Evolutionary conservation across 257 asterid genomes (phyloP).

Genomic region (Solanum ossicruentum): DNA sequence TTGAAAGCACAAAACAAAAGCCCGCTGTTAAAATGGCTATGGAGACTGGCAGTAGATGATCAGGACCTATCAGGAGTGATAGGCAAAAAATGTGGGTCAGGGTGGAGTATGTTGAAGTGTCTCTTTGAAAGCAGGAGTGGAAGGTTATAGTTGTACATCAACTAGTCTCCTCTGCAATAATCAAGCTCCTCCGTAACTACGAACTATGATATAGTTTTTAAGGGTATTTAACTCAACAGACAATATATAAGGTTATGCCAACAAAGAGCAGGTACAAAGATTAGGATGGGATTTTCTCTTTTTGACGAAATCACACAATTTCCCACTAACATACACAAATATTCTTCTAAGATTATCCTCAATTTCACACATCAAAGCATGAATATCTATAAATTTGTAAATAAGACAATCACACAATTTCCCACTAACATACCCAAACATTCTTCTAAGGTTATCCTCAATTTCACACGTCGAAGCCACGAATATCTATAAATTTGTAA

Average conservation of each 20-base stretch:
- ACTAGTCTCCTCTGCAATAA: not conserved
- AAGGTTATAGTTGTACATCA: not conserved
- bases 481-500: not conserved
- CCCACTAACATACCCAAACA: not conserved
- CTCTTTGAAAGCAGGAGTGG: not conserved
- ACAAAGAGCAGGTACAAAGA: not conserved
- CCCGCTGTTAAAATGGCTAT: too few relatives aligned
- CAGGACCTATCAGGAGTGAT: not conserved
- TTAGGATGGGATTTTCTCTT: not conserved
- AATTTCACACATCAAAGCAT: not conserved
- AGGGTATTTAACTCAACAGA: not conserved
- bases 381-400: not conserved
- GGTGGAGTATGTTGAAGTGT: not conserved
- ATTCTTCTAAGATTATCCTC: not conserved
- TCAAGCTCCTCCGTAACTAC: not conserved
- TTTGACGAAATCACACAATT: not conserved
- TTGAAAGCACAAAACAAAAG: too few relatives aligned
- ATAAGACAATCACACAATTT: not conserved
- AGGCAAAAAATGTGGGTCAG: not conserved
- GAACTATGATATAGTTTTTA: not conserved
- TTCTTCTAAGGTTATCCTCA: not conserved
- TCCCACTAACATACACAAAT: not conserved
- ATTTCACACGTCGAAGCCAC: not conserved
- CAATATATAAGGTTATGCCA: not conserved
- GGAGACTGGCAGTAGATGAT: too few relatives aligned